A percentile compares a stretch with the other conserved stretches of the same genome.
Evolutionary conservation across 2,329 filamentous ascomycete genomes (phyloP).

Genomic region (Colletotrichum horii): DNA sequence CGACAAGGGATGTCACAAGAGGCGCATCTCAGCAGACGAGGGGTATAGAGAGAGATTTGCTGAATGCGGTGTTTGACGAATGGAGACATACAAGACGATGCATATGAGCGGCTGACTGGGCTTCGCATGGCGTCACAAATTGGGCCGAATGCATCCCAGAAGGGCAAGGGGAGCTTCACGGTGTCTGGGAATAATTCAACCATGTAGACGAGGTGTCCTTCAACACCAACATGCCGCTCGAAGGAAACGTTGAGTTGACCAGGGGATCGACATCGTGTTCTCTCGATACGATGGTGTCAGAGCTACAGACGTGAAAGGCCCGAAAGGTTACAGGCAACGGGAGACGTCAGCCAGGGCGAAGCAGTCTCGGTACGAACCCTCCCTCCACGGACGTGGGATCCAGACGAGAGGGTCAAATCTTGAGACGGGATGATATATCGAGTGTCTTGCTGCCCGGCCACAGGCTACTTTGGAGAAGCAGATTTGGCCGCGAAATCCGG

Average conservation of each 20-base stretch:
- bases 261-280: not conserved
- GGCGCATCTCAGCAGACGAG: not conserved
- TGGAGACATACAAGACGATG: not conserved
- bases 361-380: not conserved
- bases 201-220: not conserved
- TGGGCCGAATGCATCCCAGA: not conserved
- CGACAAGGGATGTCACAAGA: not conserved
- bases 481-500: not conserved
- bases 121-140: not conserved
- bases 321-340: not conserved
- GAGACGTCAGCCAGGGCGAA: not conserved
- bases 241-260: not conserved
- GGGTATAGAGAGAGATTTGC: not conserved
- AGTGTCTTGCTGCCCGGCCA: not conserved
- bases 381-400: not conserved
- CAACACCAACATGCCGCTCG: not conserved
- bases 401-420: not conserved
- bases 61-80: not conserved
- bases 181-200: not conserved
- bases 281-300: not conserved
- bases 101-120: not conserved
- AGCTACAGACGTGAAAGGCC: not conserved
- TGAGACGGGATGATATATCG: not conserved
- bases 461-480: not conserved
- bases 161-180: not conserved